These are phyloP conservation scores for Fennellomyces sp. DNA, from an alignment of 371 early-diverging fungal species.

Conservation along the genomic window DNA sequence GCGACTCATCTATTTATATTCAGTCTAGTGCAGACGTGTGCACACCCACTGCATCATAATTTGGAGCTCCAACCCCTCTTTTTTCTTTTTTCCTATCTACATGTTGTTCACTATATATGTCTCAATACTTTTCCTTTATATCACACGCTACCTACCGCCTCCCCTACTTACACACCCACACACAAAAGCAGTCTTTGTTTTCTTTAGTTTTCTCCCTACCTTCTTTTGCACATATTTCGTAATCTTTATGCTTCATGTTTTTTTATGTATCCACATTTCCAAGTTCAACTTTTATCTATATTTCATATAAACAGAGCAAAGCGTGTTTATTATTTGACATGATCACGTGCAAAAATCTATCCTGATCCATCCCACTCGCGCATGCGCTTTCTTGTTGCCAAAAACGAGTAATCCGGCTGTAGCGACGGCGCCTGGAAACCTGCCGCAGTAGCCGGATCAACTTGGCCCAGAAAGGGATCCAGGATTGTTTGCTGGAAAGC, in stretches of 20 bases:
- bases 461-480: background rate
- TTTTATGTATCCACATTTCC: background rate
- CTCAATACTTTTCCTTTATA: slow-evolving; percentile 7
- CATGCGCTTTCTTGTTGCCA: background rate
- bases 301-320: slow-evolving; percentile 1
- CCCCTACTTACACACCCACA: slow-evolving; percentile 4
- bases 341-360: background rate
- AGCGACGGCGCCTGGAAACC: background rate
- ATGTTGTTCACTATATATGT: slow-evolving; percentile 11
- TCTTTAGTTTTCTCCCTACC: background rate
- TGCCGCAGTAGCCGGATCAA: background rate
- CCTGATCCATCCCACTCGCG: background rate
- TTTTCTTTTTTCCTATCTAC: background rate
- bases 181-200: slow-evolving; percentile 10
- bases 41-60: slow-evolving; percentile 4
- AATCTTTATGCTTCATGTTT: background rate
- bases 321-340: slow-evolving; percentile 5
- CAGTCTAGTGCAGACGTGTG: slow-evolving; percentile 7
- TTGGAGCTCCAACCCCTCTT: background rate
- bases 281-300: background rate
- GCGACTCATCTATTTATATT: slow-evolving; percentile 7
- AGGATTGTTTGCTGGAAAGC: background rate
- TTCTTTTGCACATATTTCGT: slow-evolving; percentile 9
- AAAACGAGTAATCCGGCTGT: background rate
- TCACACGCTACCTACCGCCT: background rate